Base-by-base conservation (phyloP, 2,329 filamentous ascomycete species). In the Lachnellula subtilissima region DNA sequence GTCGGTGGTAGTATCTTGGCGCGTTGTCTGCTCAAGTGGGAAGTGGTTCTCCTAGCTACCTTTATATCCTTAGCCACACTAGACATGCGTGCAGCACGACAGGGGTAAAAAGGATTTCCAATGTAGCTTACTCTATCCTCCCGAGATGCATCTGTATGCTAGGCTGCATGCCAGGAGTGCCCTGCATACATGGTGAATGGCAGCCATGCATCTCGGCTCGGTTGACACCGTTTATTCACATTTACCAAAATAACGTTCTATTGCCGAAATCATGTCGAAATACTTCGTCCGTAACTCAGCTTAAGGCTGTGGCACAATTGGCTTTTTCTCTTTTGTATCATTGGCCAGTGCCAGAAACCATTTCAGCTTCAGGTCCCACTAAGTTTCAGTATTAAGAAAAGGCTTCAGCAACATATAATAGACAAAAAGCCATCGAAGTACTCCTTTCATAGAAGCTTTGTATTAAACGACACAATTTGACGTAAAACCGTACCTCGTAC, bases 261-360 rank as follows among this genome's bases (percentile, higher is more conserved):
- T 47, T 22, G 43, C 55, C 51, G 36, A 52, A 50, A 45, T 36
- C 32, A 45, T 40, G 19, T 54, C 47, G 52, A 35, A 54, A 47
- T 47, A 54, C 55, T 48, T 48, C 48, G 45, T 53, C 45, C 42
- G 42, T 45, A 53, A 43, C 47, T 60, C 57, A 60, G 58, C 58
- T 60, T 48, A 15, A 50, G 43, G 49, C 55, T 17, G 54, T 62
- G 60, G 58, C 52, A 57, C 50, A 36, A 50, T 58, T 50, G 60
- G 60, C 60, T 55, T 50, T 45, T 45, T 57, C 23, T 36, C 47
- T 15, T 11, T 23, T n/a, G n/a, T 23, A 4, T 40, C 15, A 63
- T 58, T 63, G 55, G 61, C 47, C 46, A 58, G 55, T 50, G 53
- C 42, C 59, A 55, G 25, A 7, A 49, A 14, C 43, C 36, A 32